Evolutionary conservation across 768 basidiomycete species (phyloP).

Genomic region (Lactifluus echinatus): DNA sequence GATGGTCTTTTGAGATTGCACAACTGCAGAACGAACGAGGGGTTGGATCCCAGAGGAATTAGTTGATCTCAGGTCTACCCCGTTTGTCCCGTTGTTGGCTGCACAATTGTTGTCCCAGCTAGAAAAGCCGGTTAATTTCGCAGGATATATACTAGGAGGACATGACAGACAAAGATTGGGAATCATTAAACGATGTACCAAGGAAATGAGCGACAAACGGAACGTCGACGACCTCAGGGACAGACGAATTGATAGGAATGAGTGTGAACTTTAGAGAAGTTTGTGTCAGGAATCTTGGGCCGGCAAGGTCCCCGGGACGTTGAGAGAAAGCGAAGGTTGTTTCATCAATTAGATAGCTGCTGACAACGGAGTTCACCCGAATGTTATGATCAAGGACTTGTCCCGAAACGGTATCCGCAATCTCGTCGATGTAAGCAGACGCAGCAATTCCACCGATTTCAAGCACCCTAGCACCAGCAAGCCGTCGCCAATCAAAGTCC

Average conservation of each 20-base stretch:
- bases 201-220: conserved; percentile 38
- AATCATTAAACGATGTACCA: conserved; percentile 43
- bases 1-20: too few relatives aligned
- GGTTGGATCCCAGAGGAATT: neutral
- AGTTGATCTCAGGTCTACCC: too few relatives aligned
- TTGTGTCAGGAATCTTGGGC: conserved; percentile 40
- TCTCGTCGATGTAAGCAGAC: conserved; percentile 46
- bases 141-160: neutral
- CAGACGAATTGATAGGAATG: conserved; percentile 29
- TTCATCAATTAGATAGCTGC: conserved; percentile 39
- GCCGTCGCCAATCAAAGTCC: conserved; percentile 48
- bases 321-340: conserved; percentile 51
- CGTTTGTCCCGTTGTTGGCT: too few relatives aligned
- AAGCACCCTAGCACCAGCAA: conserved; percentile 51
- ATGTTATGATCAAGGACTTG: conserved; percentile 58
- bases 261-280: conserved; percentile 41
- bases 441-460: conserved; percentile 45
- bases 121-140: neutral
- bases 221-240: too few relatives aligned
- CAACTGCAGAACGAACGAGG: conserved; percentile 17
- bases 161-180: conserved; percentile 39
- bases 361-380: conserved; percentile 54
- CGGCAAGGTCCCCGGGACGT: conserved; percentile 47
- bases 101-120: conserved; percentile 51
- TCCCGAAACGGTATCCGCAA: conserved; percentile 51